Evolutionary conservation across 164 flowering plant species (phyloP).

Genomic region (Vitis labrusca): DNA sequence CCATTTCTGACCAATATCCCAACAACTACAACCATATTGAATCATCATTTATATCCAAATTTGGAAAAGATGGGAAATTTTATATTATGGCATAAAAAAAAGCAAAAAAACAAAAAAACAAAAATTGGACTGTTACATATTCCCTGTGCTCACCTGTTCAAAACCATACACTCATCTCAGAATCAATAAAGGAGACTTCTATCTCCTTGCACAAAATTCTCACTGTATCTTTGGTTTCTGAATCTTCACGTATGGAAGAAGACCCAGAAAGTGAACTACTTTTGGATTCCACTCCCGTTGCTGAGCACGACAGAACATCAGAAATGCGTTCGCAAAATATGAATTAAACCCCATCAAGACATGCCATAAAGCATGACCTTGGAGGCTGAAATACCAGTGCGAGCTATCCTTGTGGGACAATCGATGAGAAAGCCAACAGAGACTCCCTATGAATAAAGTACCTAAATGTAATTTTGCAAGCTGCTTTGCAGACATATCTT

Average conservation of each 20-base stretch:
- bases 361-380: conserved; percentile 88
- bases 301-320: conserved; percentile 86
- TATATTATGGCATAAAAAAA: no score
- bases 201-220: neutral
- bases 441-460: conserved; percentile 46
- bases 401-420: conserved; percentile 49
- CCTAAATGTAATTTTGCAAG: conserved; percentile 60
- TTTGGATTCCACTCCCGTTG: conserved; percentile 70
- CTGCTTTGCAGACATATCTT: conserved; percentile 53
- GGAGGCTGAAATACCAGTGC: conserved; percentile 55
- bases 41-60: no score
- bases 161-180: no score
- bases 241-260: conserved; percentile 76
- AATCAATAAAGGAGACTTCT: no score
- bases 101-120: no score
- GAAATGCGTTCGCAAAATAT: conserved; percentile 74
- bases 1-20: no score
- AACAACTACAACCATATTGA: no score
- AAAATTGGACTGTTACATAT: no score
- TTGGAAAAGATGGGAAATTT: no score
- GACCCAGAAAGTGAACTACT: conserved; percentile 46
- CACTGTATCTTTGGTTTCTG: conserved; percentile 63
- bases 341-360: conserved; percentile 77
- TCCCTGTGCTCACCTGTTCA: no score
- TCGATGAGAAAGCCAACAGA: conserved; percentile 70